Evolutionary conservation across 306 rosid genomes (phyloP).

Genomic region (Cicer yamashitae): DNA sequence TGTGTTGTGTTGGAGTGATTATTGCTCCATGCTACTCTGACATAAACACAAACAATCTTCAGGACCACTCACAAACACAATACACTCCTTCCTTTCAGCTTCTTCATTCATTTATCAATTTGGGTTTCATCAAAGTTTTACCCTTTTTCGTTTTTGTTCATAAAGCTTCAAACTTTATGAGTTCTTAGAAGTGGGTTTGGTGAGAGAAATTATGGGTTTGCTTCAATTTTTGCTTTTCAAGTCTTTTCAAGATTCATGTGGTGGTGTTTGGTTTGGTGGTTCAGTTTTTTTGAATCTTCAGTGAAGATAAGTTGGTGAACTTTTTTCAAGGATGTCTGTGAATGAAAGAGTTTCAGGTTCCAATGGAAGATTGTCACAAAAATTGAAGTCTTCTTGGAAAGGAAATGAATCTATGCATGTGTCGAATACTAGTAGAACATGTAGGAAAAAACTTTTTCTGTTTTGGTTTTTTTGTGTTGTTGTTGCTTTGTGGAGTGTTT

Average conservation of each 20-base stretch:
- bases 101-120: conserved; percentile 42
- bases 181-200: conserved; percentile 43
- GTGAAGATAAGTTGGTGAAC: conserved; percentile 48
- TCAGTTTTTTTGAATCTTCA: conserved; percentile 53
- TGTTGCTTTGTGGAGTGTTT: conserved; percentile 51
- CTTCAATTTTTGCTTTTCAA: conserved; percentile 25
- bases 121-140: conserved; percentile 54
- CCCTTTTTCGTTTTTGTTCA: conserved; percentile 37
- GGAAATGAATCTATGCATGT: conserved; percentile 61
- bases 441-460: conserved; percentile 56
- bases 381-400: conserved; percentile 61
- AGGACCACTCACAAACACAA: conserved; percentile 50
- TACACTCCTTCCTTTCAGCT: background rate
- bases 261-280: conserved; percentile 48
- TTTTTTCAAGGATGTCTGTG: conserved; percentile 66
- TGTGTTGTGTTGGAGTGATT: conserved; percentile 55
- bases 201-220: conserved; percentile 44
- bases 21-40: conserved; percentile 49
- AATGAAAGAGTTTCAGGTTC: conserved; percentile 64
- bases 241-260: conserved; percentile 38
- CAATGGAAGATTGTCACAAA: conserved; percentile 63
- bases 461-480: conserved; percentile 56
- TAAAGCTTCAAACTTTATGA: conserved; percentile 54
- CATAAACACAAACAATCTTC: conserved; percentile 19
- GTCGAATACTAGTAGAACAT: conserved; percentile 56